Percentiles rank a stretch among this genome's conserved stretches.
These are phyloP conservation scores for Metschnikowia baotianmanensis DNA, from an alignment of 805 yeast genomes.

Conservation along the genomic window DNA sequence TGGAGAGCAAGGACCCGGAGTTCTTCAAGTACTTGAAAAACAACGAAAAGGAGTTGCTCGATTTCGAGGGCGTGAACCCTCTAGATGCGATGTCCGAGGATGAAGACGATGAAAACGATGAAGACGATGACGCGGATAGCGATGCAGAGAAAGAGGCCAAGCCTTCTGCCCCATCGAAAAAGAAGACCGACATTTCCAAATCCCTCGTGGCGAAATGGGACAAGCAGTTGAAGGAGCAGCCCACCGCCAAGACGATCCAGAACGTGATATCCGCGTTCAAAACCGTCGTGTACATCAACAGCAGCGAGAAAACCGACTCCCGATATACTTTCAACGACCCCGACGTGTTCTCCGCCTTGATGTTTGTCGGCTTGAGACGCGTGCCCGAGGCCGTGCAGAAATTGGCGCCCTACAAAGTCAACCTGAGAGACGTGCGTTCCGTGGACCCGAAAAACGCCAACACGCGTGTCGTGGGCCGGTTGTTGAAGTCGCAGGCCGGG, in stretches of 20 bases:
- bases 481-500: conserved; percentile 72
- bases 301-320: conserved; percentile 49
- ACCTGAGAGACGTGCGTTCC: conserved; percentile 56
- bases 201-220: conserved; percentile 71
- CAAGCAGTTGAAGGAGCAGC: conserved; percentile 48
- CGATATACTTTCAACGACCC: conserved; percentile 77
- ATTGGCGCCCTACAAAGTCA: conserved; percentile 59
- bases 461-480: conserved; percentile 57
- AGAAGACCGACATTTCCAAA: conserved; percentile 52
- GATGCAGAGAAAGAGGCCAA: conserved; percentile 22
- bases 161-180: conserved; percentile 18
- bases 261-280: conserved; percentile 77
- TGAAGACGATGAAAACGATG: conserved; percentile 41
- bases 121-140: conserved; percentile 26
- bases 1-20: conserved; percentile 81
- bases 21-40: conserved; percentile 77
- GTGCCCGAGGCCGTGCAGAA: conserved; percentile 73
- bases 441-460: conserved; percentile 58
- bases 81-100: conserved; percentile 66
- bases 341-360: conserved; percentile 71
- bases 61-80: conserved; percentile 72
- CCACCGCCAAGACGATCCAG: conserved; percentile 60
- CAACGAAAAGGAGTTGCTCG: conserved; percentile 72
- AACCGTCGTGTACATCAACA: conserved; percentile 73
- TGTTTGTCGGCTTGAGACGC: conserved; percentile 66